Percentiles rank a stretch among this genome's conserved stretches.
phyloP scores from a whole-genome alignment of 2,329 filamentous ascomycete genomes.

The Fusarium buxicola region DNA sequence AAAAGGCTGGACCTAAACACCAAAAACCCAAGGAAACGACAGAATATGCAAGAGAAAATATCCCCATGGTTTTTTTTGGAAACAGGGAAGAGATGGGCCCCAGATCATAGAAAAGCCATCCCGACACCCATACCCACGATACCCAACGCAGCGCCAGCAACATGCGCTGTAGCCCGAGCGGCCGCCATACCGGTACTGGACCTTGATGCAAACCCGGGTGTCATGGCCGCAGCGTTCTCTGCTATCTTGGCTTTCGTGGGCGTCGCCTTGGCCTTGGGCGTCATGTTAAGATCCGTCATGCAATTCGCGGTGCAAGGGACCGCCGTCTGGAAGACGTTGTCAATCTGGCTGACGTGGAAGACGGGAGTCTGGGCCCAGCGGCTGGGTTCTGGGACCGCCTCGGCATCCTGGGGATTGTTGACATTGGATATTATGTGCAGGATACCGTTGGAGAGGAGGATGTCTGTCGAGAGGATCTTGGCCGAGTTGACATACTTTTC shows the following conservation, averaged over 20 bases:
- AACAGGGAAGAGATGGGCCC: neutral
- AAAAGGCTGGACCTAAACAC: conserved; percentile 8
- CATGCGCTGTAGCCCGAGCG: conserved; percentile 44
- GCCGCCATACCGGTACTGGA: conserved; percentile 39
- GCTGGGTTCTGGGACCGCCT: conserved; percentile 52
- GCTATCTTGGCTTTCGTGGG: conserved; percentile 23
- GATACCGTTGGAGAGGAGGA: conserved; percentile 68
- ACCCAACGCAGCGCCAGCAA: conserved; percentile 47
- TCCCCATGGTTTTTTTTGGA: neutral
- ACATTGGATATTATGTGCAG: conserved; percentile 68
- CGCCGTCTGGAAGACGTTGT: conserved; percentile 55
- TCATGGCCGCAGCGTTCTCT: conserved; percentile 34
- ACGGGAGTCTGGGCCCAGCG: conserved; percentile 60
- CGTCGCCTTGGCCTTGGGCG: conserved; percentile 16
- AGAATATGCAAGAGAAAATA: conserved; percentile 1
- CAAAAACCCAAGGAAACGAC: conserved; percentile 12
- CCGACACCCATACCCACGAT: conserved; percentile 48
- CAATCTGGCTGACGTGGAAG: conserved; percentile 63
- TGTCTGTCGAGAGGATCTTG: conserved; percentile 63
- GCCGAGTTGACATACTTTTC: conserved; percentile 66
- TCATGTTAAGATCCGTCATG: conserved; percentile 40
- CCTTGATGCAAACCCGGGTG: conserved; percentile 39
- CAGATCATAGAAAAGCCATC: conserved; percentile 41
- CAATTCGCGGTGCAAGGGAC: conserved; percentile 58
- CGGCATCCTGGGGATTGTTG: conserved; percentile 56